Conservation (phyloP, 768 basidiomycete genomes). For the Termitomyces eurrhizus region DNA sequence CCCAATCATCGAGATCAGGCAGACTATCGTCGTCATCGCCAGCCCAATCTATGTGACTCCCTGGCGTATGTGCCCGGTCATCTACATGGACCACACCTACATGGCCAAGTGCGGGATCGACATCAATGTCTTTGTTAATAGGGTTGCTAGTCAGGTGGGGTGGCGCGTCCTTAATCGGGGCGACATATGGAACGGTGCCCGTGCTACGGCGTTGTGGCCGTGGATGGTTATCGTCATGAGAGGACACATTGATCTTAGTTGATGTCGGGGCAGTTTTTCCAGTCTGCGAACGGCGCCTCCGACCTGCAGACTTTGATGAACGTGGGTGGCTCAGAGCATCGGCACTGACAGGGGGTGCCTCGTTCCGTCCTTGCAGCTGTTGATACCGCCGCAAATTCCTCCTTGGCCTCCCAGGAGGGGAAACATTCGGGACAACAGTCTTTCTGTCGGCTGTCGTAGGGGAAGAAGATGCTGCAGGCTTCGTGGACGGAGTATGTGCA, state of each 20-base stretch:
- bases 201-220: conserved; percentile 28
- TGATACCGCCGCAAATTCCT: conserved; percentile 25
- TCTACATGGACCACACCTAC: conserved; percentile 72
- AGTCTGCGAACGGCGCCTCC: conserved; percentile 47
- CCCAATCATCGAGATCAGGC: conserved; percentile 87
- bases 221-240: conserved; percentile 29
- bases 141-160: conserved; percentile 44
- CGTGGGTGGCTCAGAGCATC: conserved; percentile 15
- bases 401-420: conserved; percentile 23
- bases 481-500: conserved; percentile 15
- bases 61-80: conserved; percentile 63
- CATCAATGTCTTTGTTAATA: conserved; percentile 55
- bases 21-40: conserved; percentile 81
- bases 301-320: conserved; percentile 39
- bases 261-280: conserved; percentile 23
- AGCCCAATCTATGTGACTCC: conserved; percentile 87
- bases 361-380: neutral
- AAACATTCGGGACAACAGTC: conserved; percentile 18
- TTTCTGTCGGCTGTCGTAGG: conserved; percentile 17
- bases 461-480: conserved; percentile 15
- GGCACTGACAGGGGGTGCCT: conserved; percentile 17
- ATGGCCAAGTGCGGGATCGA: conserved; percentile 76
- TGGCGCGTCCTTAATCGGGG: conserved; percentile 52
- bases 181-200: conserved; percentile 31
- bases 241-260: conserved; percentile 29